Evolutionary conservation across 306 rosid species (phyloP), one percentile per base, ranked within the genome.

Genomic region (Cucurbita pepo): DNA sequence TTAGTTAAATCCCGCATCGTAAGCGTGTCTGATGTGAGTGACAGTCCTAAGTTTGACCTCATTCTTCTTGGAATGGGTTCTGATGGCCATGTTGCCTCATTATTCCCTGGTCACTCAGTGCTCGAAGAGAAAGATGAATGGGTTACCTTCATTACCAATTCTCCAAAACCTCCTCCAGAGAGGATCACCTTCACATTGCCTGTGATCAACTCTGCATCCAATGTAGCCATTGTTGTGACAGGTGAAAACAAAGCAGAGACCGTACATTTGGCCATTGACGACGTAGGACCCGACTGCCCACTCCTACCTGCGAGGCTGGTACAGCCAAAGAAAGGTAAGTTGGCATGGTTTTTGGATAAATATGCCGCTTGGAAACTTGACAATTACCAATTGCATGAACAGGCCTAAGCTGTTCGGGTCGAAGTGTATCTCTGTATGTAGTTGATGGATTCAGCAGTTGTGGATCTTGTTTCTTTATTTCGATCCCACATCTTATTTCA

Each of bases 121-220:
- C 89, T 95, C 7, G 76, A 83, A 48, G 93, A 89, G 79, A 86
- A 76, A 80, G 83, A 86, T 78, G 91, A 83, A 73, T 95, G 99
- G 99, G 96, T 95, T 65, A 83, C 95, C 67, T 95, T 91, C 82
- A 82, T 89, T 11, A 91, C 97, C 0, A 93, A 95, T 76, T 91
- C 99, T 75, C 97, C 99, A 14, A 82, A 88, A 76, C 93, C 97
- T 36, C 99, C 99, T 48, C 99, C 99, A 0, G 99, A 95, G 87
- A 85, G 99, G 69, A 91, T 95, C 84, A 91, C 99, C 51, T 89
- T 95, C 85, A 95, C 96, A 65, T 71, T 95, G 84, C 97, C 97
- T 1, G 99, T 95, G 74, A 89, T 95, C 87, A 95, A 95, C 86
- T 95, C 95, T 5, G 95, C 99, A 0, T 86, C 99, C 80, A 89